phyloP scores from a whole-genome alignment of 768 basidiomycete genomes.

The Solioccasus polychromus region DNA sequence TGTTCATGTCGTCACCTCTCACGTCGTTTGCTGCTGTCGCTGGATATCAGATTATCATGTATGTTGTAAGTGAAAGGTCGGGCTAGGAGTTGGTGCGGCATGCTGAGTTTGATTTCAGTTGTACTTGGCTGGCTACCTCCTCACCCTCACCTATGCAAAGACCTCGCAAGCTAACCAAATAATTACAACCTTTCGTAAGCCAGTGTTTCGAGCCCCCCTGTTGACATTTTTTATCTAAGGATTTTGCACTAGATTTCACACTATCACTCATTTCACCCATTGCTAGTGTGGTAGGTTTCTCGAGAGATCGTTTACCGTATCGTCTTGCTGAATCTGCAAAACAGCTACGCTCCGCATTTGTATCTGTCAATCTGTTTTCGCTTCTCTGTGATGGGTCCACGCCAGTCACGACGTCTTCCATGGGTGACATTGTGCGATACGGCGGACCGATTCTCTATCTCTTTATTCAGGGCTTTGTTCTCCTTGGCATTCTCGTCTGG shows the following conservation, averaged over 20 bases:
- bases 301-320: neutral
- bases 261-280: slow-evolving; percentile 68
- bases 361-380: slow-evolving; percentile 78
- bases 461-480: slow-evolving; percentile 53
- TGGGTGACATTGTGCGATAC: slow-evolving; percentile 55
- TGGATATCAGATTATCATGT: slow-evolving; percentile 71
- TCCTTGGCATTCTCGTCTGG: slow-evolving; percentile 66
- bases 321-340: neutral
- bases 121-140: slow-evolving; percentile 64
- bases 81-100: neutral
- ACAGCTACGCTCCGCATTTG: slow-evolving; percentile 63
- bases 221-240: neutral
- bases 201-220: neutral
- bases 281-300: slow-evolving; percentile 55
- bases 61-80: slow-evolving; percentile 47
- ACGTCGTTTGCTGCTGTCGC: slow-evolving; percentile 73
- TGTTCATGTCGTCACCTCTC: slow-evolving; percentile 61
- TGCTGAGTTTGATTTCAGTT: slow-evolving; percentile 37
- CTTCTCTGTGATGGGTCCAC: slow-evolving; percentile 61
- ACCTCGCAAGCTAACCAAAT: slow-evolving; percentile 49
- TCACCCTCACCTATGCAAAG: slow-evolving; percentile 72
- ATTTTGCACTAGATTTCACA: slow-evolving; percentile 49
- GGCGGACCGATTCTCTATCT: slow-evolving; percentile 79
- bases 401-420: slow-evolving; percentile 42
- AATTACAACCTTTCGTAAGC: slow-evolving; percentile 58